Conservation (phyloP, 352 stramenopile genomes). For the Pythium phragmitis region DNA sequence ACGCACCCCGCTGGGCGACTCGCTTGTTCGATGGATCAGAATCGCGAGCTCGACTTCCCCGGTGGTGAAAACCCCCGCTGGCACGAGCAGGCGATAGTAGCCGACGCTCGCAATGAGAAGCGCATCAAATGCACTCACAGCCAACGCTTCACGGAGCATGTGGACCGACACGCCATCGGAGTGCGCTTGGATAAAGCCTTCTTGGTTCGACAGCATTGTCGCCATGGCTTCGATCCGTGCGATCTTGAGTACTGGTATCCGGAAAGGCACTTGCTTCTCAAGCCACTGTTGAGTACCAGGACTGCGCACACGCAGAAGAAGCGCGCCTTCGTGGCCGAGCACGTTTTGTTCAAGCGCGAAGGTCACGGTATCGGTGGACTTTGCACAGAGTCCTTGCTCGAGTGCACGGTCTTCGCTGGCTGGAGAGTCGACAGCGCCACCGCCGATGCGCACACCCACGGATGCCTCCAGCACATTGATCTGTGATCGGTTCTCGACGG, state of each 20-base stretch:
- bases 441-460: background rate
- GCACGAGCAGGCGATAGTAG: conserved; percentile 41
- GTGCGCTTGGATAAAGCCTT: background rate
- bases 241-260: conserved; percentile 44
- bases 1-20: conserved; percentile 1
- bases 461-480: conserved; percentile 40
- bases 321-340: conserved; percentile 18
- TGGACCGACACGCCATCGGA: conserved; percentile 37
- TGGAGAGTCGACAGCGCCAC: background rate
- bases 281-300: conserved; percentile 62
- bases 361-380: conserved; percentile 22
- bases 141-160: conserved; percentile 44
- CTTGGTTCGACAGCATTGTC: background rate
- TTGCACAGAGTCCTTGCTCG: conserved; percentile 10
- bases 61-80: background rate
- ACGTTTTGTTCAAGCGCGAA: conserved; percentile 26
- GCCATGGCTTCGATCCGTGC: conserved; percentile 33
- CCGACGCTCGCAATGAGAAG: conserved; percentile 44
- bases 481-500: conserved; percentile 55
- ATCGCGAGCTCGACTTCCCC: background rate
- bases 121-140: conserved; percentile 55
- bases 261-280: conserved; percentile 43
- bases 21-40: conserved; percentile 3
- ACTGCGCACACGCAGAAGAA: conserved; percentile 47
- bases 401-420: conserved; percentile 2